These are phyloP conservation scores for Paramecium primaurelia DNA, from an alignment of 73 alveolate species.

Conservation along the genomic window DNA sequence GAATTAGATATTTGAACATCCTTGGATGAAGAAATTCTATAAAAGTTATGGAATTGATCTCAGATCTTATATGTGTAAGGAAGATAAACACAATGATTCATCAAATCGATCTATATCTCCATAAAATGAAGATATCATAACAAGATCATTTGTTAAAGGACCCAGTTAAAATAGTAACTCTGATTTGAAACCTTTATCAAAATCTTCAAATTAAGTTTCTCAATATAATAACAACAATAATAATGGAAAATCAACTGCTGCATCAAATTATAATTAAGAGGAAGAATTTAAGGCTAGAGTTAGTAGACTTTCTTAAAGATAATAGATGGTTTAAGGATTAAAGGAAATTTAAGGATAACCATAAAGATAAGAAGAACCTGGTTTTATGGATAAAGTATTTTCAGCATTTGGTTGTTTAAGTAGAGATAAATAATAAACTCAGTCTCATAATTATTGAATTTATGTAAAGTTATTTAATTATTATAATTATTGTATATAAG, in stretches of 20 bases:
- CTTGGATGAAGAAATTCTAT: slow-evolving; percentile 82
- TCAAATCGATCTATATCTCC: slow-evolving; percentile 11
- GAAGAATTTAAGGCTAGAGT: slow-evolving; percentile 24
- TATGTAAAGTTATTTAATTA: not conserved
- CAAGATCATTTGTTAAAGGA: not conserved
- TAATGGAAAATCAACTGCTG: slow-evolving; percentile 1
- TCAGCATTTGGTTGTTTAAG: slow-evolving; percentile 52
- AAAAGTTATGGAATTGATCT: slow-evolving; percentile 27
- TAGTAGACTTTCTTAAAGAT: slow-evolving; percentile 31
- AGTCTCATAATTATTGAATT: slow-evolving; percentile 19
- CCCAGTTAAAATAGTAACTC: not conserved
- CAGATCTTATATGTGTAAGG: not conserved
- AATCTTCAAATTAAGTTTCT: not conserved
- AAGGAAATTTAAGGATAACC: not conserved
- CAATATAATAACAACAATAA: not conserved
- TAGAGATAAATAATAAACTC: slow-evolving; percentile 42
- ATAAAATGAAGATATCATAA: not conserved
- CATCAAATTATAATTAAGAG: not conserved
- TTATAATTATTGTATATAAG: not conserved
- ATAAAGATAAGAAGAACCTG: slow-evolving; percentile 25
- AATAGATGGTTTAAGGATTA: slow-evolving; percentile 6
- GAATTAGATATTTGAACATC: slow-evolving; percentile 83
- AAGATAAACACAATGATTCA: not conserved
- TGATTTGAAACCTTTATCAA: not conserved
- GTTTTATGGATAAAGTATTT: slow-evolving; percentile 58